Base-by-base conservation (phyloP, 2,329 filamentous ascomycete species). In the Fusarium avenaceum region DNA sequence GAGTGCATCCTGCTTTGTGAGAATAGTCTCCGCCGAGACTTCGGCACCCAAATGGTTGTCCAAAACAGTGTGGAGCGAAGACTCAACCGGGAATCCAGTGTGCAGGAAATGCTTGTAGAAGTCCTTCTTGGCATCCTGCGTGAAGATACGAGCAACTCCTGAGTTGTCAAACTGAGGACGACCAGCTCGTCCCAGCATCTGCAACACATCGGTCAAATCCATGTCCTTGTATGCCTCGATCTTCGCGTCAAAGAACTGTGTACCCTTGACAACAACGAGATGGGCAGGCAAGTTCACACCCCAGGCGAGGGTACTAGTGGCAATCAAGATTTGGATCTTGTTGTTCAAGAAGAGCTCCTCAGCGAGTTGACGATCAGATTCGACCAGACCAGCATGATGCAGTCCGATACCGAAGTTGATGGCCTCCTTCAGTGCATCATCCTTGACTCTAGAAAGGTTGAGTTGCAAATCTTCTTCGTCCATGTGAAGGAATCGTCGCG, bases 41-140 rank as follows among this genome's bases (percentile, higher is more conserved):
- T 99, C 96, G 61, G 96, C 96, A 65, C 94, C 91, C 77, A 99
- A 85, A 85, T 99, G 96, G 82, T 99, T 97, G 80, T 98, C 95
- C 9, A 99, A 84, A 1, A 98, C 96, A 20, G 96, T 97, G 80
- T 99, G 96, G 39, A 99, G 85, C 0, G 94, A 96, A 1, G 94
- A 97, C 78, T 99, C 96, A 13, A 99, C 96, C 0, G 96, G 96
- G 78, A 99, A 99, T 2, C 96, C 96, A 1, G 95, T 98, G 76
- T 99, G 96, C 55, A 99, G 81, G 82, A 99, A 99, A 80, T 99
- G 96, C 83, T 99, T 99, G 82, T 99, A 99, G 79, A 99, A 99
- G 62, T 96, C 93, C 80, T 99, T 99, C 84, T 98, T 99, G 4
- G 95, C 85, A 74, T 98, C 94, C 75, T 99, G 94, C 0, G 96